Base-by-base conservation (phyloP, 805 yeast species). In the Lipomyces yamanashiensis region DNA sequence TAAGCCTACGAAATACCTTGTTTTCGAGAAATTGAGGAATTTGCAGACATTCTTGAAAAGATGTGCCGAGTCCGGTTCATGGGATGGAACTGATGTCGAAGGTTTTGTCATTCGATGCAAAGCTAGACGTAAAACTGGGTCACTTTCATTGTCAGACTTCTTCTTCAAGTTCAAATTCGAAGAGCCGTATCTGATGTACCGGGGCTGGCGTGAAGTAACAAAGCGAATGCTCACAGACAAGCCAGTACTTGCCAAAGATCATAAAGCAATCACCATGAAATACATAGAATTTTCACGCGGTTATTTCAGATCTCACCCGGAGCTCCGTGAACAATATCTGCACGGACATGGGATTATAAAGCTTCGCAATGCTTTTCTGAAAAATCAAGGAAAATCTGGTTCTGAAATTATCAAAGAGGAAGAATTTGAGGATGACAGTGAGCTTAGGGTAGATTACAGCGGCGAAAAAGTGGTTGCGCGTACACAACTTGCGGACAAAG, bases 121-220 rank as follows among this genome's bases (percentile, higher is more conserved):
- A 52, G 61, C 54, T 7, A 40, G 33, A 10, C 47, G 59, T 2
- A 36, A 59, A 1, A 23, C 21, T 2, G 7, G 40, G 6, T 9
- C 49, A n/a, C 47, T 12, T 4, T 8, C 37, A 17, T 37, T 48
- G 5, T 28, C 28, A 28, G 62, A 87, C 67, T 91, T 83, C 71
- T 90, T 93, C 75, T 95, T 92, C 84, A 95, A 95, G 76, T 95
- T 80, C 78, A 95, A 95, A 75, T 95, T 95, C 74, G 96, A 92
- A 69, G 96, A 95, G 76, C 99, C 99, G 0, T 95, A 95, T 73
- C 77, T 92, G 51, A 82, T 95, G 82, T 95, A 92, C 75, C 82
- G 99, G 63, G 90, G 89, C 70, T 85, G 96, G 84, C 82, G 99
- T 68, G 98, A 95, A 71, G 89, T 86, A 1, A 91, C 98, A 0